Evolutionary conservation across 1,284 basidiomycete species (phyloP), one percentile per base, ranked within the genome.

Genomic region (Ustilago bromivora): DNA sequence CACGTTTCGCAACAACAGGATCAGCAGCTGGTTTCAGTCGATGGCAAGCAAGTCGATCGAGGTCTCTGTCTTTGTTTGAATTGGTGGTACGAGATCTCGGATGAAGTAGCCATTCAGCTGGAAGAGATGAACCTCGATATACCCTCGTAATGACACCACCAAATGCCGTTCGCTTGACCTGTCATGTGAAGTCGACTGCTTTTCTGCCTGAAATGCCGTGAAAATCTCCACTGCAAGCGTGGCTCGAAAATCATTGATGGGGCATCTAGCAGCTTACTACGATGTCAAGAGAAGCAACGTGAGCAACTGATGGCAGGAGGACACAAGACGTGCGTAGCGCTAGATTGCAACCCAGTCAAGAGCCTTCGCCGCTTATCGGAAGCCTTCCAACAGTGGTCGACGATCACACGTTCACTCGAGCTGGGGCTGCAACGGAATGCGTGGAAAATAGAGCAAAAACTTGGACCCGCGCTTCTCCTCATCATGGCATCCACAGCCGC

Each of bases 51-150:
- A 10, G 31, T 46, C 23, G 59, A 71, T 13, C 54, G 71, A 12
- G 82, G 80, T 11, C 35, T 83, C 10, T 84, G 82, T 49, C 55
- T 83, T 7, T 75, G 73, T 62, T 41, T 84, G n/a, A 84, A 84
- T 47, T 82, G 79, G 81, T 83, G 82, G 82, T 84, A 83, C 64
- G 75, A 83, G 64, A 69, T 75, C 31, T 65, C 76, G 28, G 76
- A 75, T 34, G 76, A 78, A 0, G 56, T 78, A 56, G 76, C 72
- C 1, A 57, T 78, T 0, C 62, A 40, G 11, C 63, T 78, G 2
- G 72, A 66, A 28, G 76, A 78, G 35, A 71, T 49, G 55, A 57
- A 64, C 43, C 43, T 77, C 2, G 19, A 65, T 11, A 19, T 66
- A 34, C 43, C 54, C 28, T 31, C 49, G 10, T 51, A 17, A 51